Evolutionary conservation across 129 eudicot genomes (phyloP), one percentile per base, ranked within the genome.

Genomic region (Smallanthus sonchifolius): DNA sequence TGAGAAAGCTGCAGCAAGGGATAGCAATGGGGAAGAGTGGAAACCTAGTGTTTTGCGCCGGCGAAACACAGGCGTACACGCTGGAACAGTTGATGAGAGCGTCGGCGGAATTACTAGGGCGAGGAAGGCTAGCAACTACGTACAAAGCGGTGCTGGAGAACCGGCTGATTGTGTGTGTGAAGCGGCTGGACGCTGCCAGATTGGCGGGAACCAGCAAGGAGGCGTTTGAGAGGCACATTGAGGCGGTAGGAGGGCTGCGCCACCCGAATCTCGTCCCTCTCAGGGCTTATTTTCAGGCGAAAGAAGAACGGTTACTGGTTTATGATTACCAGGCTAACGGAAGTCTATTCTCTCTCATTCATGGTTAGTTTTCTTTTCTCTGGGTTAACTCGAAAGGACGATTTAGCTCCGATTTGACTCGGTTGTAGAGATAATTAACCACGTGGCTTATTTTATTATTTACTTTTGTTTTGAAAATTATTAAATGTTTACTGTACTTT

Each of bases 261-360:
- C 97, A 91, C 78, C 96, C 97, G 0, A 94, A 88, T 79, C 72
- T 94, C 78, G 97, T 94, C 37, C 88, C 97, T 7, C 62, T 94
- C 0, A 80, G 97, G 62, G 94, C 91, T 47, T 91, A 81, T 80
- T 88, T 83, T 87, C 97, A 91, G 82, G 97, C 91, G 3, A 82
- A 82, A 68, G 90, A 91, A 24, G 97, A 91, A 32, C 75, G 97
- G 78, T 70, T 94, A n/a, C 75, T 94, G 67, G 83, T 94, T 36
- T 90, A 84, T 68, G 97, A 92, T 82, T 89, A 92, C 36, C 96
- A 92, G 65, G 79, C 97, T 13, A 92, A 89, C 59, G 97, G 97
- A 81, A 92, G 91, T 56, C 76, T 92, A 11, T 82, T 73, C 36
- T 87, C 96, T 13, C 94, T 92, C 35, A 89, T 92, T 60, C 97